A percentile compares a stretch with the other conserved stretches of the same genome.
Evolutionary conservation across 768 basidiomycete species (phyloP).

Genomic region (Psilocybe subaeruginosa): DNA sequence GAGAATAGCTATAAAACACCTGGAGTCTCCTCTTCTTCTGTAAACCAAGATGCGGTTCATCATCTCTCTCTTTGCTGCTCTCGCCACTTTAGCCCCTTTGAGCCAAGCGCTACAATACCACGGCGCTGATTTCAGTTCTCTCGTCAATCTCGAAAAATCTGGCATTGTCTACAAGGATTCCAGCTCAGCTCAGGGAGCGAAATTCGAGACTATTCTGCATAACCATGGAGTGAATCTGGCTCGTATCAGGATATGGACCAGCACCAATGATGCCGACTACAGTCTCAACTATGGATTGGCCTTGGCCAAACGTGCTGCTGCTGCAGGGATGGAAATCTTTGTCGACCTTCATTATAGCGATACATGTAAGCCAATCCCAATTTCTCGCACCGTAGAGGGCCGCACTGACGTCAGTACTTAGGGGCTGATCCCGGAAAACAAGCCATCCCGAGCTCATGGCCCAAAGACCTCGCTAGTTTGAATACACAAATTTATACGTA

Average conservation of each 20-base stretch:
- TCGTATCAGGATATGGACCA: constrained; percentile 66
- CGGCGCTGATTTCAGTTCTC: constrained; percentile 60
- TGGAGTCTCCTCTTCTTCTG: not conserved
- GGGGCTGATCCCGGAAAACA: constrained; percentile 72
- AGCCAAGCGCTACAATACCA: constrained; percentile 46
- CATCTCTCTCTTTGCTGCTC: constrained; percentile 18
- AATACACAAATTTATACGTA: constrained; percentile 62
- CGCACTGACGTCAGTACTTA: constrained; percentile 17
- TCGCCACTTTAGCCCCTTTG: constrained; percentile 23
- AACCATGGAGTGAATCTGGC: constrained; percentile 60
- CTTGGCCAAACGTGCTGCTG: constrained; percentile 56
- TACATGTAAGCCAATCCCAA: constrained; percentile 44
- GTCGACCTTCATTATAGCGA: constrained; percentile 69
- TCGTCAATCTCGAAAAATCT: constrained; percentile 52
- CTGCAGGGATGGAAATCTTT: constrained; percentile 56
- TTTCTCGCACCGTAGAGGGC: too few species aligned
- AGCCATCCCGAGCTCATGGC: constrained; percentile 60
- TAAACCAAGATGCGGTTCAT: constrained; percentile 27
- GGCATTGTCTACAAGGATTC: constrained; percentile 49
- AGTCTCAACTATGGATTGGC: constrained; percentile 53
- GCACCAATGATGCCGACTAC: constrained; percentile 52
- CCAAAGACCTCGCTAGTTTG: constrained; percentile 47
- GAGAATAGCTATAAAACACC: not conserved
- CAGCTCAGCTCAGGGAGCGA: constrained; percentile 29
- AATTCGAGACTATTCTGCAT: constrained; percentile 56